Conservation (phyloP, 306 rosid genomes). For the Lotus japonicus region DNA sequence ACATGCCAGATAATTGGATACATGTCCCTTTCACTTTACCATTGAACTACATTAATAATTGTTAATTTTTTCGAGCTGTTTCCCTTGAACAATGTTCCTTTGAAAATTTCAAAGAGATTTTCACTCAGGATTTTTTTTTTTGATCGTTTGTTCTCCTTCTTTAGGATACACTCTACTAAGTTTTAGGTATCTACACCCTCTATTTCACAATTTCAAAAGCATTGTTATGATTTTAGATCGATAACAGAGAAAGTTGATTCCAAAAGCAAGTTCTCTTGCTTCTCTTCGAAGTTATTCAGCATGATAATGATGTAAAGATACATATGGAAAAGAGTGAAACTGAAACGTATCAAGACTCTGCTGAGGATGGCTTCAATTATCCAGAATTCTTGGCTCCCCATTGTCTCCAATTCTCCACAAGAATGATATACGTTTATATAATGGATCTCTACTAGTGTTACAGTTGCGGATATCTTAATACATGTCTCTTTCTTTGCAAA, state of each 20-base stretch:
- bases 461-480: too few species aligned
- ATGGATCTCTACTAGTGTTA: too few species aligned
- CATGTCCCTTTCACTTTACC: constrained; percentile 10
- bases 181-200: not conserved
- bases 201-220: constrained; percentile 7
- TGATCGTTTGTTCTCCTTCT: not conserved
- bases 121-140: not conserved
- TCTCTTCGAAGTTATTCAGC: constrained; percentile 21
- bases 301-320: not conserved
- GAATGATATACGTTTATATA: not conserved
- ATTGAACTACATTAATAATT: constrained; percentile 14
- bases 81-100: constrained; percentile 16
- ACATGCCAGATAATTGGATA: not conserved
- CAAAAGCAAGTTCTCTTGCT: constrained; percentile 30
- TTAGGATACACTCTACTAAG: not conserved
- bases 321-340: not conserved
- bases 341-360: not conserved
- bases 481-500: too few species aligned
- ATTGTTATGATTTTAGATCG: constrained; percentile 4
- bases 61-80: constrained; percentile 7
- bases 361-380: not conserved
- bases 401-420: not conserved
- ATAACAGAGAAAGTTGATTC: constrained; percentile 26
- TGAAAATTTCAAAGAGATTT: not conserved
- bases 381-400: not conserved